These are phyloP conservation scores for Tetrapisispora fleetii DNA, from an alignment of 805 yeast genomes.

Conservation along the genomic window DNA sequence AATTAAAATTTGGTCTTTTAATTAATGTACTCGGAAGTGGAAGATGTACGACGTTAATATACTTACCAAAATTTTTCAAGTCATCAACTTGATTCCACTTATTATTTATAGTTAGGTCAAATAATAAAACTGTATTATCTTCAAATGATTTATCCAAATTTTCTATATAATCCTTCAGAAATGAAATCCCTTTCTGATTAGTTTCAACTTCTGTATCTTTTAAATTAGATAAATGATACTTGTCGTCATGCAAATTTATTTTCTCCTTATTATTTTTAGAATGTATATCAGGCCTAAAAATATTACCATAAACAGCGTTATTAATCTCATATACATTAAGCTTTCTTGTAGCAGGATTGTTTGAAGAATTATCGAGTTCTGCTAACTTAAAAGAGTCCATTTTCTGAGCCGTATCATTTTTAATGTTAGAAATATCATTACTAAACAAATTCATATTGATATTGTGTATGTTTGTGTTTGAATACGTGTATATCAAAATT, in stretches of 20 bases:
- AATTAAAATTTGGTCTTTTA: slow-evolving; percentile 23
- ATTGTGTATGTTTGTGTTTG: too few relatives aligned
- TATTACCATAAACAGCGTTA: neutral
- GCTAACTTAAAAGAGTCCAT: neutral
- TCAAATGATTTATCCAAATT: neutral
- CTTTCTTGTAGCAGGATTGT: neutral
- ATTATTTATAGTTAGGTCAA: slow-evolving; percentile 2
- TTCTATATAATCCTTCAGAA: neutral
- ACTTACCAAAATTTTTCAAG: neutral
- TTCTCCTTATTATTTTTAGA: neutral
- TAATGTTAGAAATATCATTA: neutral
- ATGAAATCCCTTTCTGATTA: neutral
- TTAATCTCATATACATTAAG: neutral
- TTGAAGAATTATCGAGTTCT: neutral
- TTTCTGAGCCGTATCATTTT: neutral
- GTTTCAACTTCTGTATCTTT: neutral
- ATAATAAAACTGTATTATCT: neutral
- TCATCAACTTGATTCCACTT: neutral
- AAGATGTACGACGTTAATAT: slow-evolving; percentile 12
- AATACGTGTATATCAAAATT: too few relatives aligned
- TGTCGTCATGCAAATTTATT: neutral
- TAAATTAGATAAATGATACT: neutral
- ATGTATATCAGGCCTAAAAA: neutral
- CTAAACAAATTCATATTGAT: neutral
- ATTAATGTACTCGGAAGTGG: slow-evolving; percentile 26